Evolutionary conservation across 164 flowering plant species (phyloP), one percentile per base, ranked within the genome.

Genomic region (Vitis amurensis): DNA sequence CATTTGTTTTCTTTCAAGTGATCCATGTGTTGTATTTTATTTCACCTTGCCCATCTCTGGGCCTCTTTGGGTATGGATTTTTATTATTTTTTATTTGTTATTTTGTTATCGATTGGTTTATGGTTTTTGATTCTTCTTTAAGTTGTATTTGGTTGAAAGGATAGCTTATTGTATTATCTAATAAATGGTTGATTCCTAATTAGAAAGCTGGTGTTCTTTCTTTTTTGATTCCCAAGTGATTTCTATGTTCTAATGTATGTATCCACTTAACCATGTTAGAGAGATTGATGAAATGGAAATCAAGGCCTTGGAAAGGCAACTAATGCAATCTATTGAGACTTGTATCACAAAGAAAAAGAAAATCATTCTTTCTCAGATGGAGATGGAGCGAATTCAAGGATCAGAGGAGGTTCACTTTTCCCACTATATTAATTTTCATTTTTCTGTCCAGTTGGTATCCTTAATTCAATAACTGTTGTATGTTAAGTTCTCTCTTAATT

Each of bases 261-360:
- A 19, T 47, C 9, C 47, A 29, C 52, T 59, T 15, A 1, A 61
- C 48, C 66, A 19, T 75, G 74, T 51, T 58, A 93, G 99, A 80
- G 99, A 93, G 78, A 95, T 93, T 73, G 99, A 90, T 68, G 98
- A 91, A 83, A 60, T 90, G 48, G 98, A 91, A 65, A 86, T 95
- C 74, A 93, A 88, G 83, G 87, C 85, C 49, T 76, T 93, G 84
- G 98, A 95, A 77, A 88, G 98, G 75, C 99, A 93, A 64, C 77
- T 95, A 37, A 90, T 95, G 94, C 99, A 95, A 70, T 91, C 98
- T 27, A 86, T 95, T 59, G 99, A 95, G 80, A 90, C 90, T 68
- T 89, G 96, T 66, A 79, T 90, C 49, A 64, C 85, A 56, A 95
- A 95, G 93, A 93, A 95, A 76, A 95, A 95, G 93, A 93, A 84